phyloP scores from a whole-genome alignment of 306 rosid species.

The Erythrophleum fordii region DNA sequence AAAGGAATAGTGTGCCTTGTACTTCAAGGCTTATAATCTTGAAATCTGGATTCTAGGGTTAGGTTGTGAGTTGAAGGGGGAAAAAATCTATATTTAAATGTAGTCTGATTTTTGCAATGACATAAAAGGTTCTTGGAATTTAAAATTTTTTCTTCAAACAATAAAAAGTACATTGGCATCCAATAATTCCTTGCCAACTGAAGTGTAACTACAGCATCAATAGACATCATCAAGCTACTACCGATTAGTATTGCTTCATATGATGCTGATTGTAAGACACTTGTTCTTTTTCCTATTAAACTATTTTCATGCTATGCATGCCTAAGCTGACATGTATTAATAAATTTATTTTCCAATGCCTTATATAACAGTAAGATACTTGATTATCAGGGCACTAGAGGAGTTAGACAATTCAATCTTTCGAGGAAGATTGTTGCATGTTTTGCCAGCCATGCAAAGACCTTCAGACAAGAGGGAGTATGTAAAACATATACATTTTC shows the following conservation, averaged over 20 bases:
- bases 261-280: neutral
- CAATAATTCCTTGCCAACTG: neutral
- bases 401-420: constrained; percentile 78
- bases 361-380: constrained; percentile 17
- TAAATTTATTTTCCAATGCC: constrained; percentile 4
- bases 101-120: neutral
- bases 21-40: no score
- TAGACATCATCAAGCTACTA: constrained; percentile 14
- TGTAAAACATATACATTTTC: constrained; percentile 34
- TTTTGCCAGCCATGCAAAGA: constrained; percentile 77
- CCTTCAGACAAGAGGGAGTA: constrained; percentile 67
- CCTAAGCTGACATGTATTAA: constrained; percentile 12
- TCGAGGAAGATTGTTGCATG: constrained; percentile 93
- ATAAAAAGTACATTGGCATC: constrained; percentile 20
- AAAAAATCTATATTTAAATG: neutral
- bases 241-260: constrained; percentile 6
- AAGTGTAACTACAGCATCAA: constrained; percentile 5
- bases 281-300: neutral
- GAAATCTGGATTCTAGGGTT: constrained; percentile 11
- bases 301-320: neutral
- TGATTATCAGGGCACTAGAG: constrained; percentile 66
- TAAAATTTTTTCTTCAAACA: constrained; percentile 14
- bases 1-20: neutral
- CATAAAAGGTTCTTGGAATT: constrained; percentile 16
- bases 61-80: constrained; percentile 3